Conservation (phyloP, 176 grass and related monocot genomes). For the Chrysopogon serrulatus region DNA sequence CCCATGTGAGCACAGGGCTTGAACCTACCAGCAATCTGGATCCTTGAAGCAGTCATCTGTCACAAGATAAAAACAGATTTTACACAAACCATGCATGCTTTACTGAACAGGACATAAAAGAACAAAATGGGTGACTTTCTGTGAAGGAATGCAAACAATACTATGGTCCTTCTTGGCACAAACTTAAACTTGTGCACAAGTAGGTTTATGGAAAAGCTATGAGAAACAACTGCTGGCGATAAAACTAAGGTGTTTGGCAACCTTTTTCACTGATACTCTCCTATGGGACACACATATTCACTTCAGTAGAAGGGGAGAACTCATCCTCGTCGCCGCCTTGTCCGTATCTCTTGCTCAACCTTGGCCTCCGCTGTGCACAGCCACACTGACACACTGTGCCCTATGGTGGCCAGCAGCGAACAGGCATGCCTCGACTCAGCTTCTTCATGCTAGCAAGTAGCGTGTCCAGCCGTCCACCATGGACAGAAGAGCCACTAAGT, state of each 20-base stretch:
- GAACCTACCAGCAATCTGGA: conserved; percentile 80
- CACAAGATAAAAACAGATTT: conserved; percentile 25
- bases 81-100: not conserved
- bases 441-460: not conserved
- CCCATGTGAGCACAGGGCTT: conserved; percentile 81
- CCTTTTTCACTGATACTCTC: not conserved
- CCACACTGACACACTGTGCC: not conserved
- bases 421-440: too few relatives aligned
- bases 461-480: too few relatives aligned
- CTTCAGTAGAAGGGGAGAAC: not conserved
- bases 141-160: not conserved
- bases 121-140: not conserved
- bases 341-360: not conserved
- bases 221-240: not conserved
- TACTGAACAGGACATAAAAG: not conserved
- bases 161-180: not conserved
- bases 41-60: conserved; percentile 81
- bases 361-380: not conserved
- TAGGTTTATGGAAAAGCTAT: conserved; percentile 11
- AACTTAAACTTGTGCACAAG: not conserved
- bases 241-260: not conserved
- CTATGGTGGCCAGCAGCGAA: too few relatives aligned
- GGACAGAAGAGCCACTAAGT: too few relatives aligned
- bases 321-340: not conserved
- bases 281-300: not conserved